Evolutionary conservation across 2,329 filamentous ascomycete genomes (phyloP).

Genomic region (Penicillium sp.): DNA sequence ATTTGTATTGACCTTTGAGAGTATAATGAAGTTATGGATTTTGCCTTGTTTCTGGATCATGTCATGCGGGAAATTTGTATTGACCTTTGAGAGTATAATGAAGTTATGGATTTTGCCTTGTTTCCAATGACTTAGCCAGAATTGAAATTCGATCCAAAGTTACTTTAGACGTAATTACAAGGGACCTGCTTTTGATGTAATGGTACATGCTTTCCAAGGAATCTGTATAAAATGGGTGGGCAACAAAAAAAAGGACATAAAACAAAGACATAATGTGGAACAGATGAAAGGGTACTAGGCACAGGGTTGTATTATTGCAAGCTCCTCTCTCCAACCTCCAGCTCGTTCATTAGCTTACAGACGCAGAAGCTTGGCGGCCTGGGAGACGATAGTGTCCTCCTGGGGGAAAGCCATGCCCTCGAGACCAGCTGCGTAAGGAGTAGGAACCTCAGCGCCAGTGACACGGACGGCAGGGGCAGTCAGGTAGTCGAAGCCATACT

Average conservation of each 20-base stretch:
- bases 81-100: too few species aligned
- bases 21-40: background rate
- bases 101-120: background rate
- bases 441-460: slow-evolving; percentile 91
- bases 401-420: slow-evolving; percentile 96
- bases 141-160: slow-evolving; percentile 14
- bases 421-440: slow-evolving; percentile 86
- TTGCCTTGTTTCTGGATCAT: background rate
- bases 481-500: slow-evolving; percentile 98
- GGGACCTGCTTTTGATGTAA: slow-evolving; percentile 19
- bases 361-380: slow-evolving; percentile 82
- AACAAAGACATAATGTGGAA: slow-evolving; percentile 23
- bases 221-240: slow-evolving; percentile 16
- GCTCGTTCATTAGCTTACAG: slow-evolving; percentile 53
- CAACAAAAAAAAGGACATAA: slow-evolving; percentile 24
- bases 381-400: slow-evolving; percentile 79
- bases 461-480: slow-evolving; percentile 89
- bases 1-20: background rate
- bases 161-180: slow-evolving; percentile 13
- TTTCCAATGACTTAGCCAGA: background rate
- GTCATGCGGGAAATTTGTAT: background rate
- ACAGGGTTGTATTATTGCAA: slow-evolving; percentile 33
- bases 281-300: slow-evolving; percentile 34
- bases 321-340: slow-evolving; percentile 17
- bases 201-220: slow-evolving; percentile 28